Evolutionary conservation across 228 moss, liverwort and hornwort genomes (phyloP), one percentile per base, ranked within the genome.

Genomic region (Sphagnum fallax): DNA sequence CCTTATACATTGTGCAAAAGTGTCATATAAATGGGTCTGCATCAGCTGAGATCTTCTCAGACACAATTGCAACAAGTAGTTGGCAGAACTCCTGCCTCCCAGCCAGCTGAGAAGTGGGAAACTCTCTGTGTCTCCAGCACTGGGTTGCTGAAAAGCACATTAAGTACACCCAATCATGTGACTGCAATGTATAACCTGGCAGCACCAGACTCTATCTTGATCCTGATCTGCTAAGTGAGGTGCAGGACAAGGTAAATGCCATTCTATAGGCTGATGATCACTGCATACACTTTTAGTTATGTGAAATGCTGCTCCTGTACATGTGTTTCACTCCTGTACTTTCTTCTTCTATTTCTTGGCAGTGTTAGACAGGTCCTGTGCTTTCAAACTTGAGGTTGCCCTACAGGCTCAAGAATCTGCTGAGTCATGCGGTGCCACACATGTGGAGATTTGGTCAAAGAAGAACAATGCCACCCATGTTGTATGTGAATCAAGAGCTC

Each of bases 401-500:
- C 7, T 51, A 8, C 67, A 88, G 82, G 78, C 84, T 70, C 76
- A 74, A 70, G 88, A 82, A 67, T 82, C 84, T 62, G 82, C 79
- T 63, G 88, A 80, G 73, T 81, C 88, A 65, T 84, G 84, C 80
- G 84, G 84, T 32, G 32, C 88, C 68, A 80, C 62, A 18, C 82
- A 75, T 68, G 80, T 88, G 59, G 84, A 84, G 70, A 69, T 82
- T 60, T 88, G 84, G 84, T 84, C 80, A n/a, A 88, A 82, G 60
- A 82, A 82, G 60, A 84, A 61, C 68, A 82, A 69, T 67, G 78
- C 88, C 52, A 84, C 88, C 71, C 88, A 88, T 78, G 84, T 84
- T 75, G 82, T 88, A 52, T 88, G 88, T 76, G 82, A 84, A 63
- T 79, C 74, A 48, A 82, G 74, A 10, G 77, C 82, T 64, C 79